phyloP scores from a whole-genome alignment of 2,329 filamentous ascomycete genomes.

The Plectosphaerella cucumerina region DNA sequence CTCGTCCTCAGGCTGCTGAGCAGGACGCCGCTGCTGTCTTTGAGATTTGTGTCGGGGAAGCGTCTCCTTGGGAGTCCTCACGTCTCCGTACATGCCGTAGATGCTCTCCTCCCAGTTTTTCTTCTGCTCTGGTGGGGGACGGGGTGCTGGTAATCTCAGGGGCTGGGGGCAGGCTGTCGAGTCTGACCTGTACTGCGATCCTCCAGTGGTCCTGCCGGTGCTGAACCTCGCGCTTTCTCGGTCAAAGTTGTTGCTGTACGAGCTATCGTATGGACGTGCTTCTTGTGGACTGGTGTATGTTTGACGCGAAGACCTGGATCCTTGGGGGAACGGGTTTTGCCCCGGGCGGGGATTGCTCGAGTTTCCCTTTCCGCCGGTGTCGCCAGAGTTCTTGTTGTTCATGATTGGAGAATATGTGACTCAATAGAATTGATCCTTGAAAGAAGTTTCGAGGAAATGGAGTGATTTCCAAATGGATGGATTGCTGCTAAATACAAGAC shows the following conservation, averaged over 20 bases:
- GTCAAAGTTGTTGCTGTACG: conserved; percentile 12
- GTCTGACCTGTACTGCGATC: conserved; percentile 4
- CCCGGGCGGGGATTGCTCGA: conserved; percentile 10
- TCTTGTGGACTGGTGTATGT: not conserved
- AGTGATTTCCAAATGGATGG: too few relatives aligned
- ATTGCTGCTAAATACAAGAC: too few relatives aligned
- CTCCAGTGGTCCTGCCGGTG: conserved; percentile 3
- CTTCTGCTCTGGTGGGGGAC: not conserved
- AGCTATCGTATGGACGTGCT: conserved; percentile 4
- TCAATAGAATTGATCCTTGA: too few relatives aligned
- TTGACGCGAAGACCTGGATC: too few relatives aligned
- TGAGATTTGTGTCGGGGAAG: too few relatives aligned
- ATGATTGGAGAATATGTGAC: not conserved
- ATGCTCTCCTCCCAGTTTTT: conserved; percentile 9
- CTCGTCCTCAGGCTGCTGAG: too few relatives aligned
- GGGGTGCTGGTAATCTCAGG: not conserved
- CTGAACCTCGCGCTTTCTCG: conserved; percentile 6
- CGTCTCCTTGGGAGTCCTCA: conserved; percentile 5
- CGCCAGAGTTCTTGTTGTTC: conserved; percentile 1
- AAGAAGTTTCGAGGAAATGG: too few relatives aligned
- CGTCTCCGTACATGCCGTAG: conserved; percentile 9
- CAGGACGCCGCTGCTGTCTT: too few relatives aligned
- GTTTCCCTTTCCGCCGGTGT: conserved; percentile 5
- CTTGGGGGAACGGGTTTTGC: conserved; percentile 7
- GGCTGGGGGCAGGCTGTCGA: not conserved